These are phyloP conservation scores for Thielaviopsis ethacetica DNA, from an alignment of 2,329 filamentous ascomycete genomes.

Conservation along the genomic window DNA sequence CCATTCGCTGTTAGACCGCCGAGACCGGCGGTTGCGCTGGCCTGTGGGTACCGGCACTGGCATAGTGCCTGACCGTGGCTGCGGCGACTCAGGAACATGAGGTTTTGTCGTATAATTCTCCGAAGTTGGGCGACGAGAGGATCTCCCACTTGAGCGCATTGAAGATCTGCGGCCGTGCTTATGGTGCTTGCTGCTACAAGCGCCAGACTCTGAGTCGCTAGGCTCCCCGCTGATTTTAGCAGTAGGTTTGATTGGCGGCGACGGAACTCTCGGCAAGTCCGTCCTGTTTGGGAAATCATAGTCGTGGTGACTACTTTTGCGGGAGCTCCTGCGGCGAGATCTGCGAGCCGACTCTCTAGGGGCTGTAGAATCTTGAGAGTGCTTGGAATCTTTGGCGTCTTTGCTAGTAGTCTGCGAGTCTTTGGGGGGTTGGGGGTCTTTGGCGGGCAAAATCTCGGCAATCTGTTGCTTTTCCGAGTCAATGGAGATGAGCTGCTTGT, in stretches of 20 bases:
- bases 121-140: background rate
- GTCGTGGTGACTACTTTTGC: background rate
- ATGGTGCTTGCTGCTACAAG: constrained; percentile 1
- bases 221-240: background rate
- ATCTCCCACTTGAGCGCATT: constrained; percentile 3
- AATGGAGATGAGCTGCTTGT: background rate
- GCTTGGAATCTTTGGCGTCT: background rate
- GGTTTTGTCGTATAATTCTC: background rate
- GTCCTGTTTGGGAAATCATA: background rate
- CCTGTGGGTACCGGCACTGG: background rate
- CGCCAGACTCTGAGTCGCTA: constrained; percentile 1
- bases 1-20: constrained; percentile 4
- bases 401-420: background rate
- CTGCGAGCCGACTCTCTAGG: background rate
- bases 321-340: background rate
- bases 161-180: constrained; percentile 4
- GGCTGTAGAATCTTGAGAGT: background rate
- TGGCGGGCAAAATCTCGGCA: background rate
- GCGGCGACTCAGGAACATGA: background rate
- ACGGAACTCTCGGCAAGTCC: constrained; percentile 2
- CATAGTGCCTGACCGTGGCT: background rate
- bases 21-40: constrained; percentile 4
- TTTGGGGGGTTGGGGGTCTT: background rate
- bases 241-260: background rate
- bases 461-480: background rate